phyloP scores from a whole-genome alignment of 179 eudicot species.

The Nepenthes alata region DNA sequence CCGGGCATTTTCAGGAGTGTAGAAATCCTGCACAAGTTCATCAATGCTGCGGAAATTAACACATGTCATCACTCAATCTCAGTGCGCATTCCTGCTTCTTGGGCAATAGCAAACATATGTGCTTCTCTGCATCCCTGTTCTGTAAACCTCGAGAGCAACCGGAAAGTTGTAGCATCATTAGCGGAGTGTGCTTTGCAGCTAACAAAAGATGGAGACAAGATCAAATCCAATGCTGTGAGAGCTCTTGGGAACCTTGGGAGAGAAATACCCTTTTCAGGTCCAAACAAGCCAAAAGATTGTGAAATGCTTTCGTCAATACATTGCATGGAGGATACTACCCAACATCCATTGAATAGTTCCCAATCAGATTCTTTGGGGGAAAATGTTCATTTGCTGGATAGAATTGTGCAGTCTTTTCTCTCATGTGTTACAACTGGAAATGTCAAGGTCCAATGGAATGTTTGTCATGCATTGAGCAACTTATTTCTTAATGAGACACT shows the following conservation, averaged over 20 bases:
- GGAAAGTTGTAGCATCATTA: conserved; percentile 25
- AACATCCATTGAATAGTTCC: conserved; percentile 9
- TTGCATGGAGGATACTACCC: conserved; percentile 7
- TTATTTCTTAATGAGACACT: conserved; percentile 67
- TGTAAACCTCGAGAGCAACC: conserved; percentile 28
- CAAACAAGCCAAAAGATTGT: conserved; percentile 16
- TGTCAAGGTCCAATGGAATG: conserved; percentile 99
- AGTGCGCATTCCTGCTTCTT: conserved; percentile 86
- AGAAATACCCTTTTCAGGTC: conserved; percentile 39
- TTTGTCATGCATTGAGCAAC: conserved; percentile 87
- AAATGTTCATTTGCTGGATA: conserved; percentile 39
- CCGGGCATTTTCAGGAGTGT: conserved; percentile 52
- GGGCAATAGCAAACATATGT: conserved; percentile 95
- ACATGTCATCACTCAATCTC: background rate
- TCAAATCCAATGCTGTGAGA: conserved; percentile 95
- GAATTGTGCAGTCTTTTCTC: conserved; percentile 81
- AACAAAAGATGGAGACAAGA: conserved; percentile 85
- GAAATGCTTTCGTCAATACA: conserved; percentile 1
- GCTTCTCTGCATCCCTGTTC: conserved; percentile 54
- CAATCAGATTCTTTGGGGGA: conserved; percentile 11
- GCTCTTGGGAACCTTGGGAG: conserved; percentile 87
- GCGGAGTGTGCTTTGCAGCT: conserved; percentile 57
- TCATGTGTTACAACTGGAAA: conserved; percentile 93
- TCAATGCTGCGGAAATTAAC: conserved; percentile 2
- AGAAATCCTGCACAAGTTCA: background rate